A percentile compares a stretch with the other conserved stretches of the same genome.
phyloP scores from a whole-genome alignment of 352 stramenopile genomes.

The Phytophthora sojae region DNA sequence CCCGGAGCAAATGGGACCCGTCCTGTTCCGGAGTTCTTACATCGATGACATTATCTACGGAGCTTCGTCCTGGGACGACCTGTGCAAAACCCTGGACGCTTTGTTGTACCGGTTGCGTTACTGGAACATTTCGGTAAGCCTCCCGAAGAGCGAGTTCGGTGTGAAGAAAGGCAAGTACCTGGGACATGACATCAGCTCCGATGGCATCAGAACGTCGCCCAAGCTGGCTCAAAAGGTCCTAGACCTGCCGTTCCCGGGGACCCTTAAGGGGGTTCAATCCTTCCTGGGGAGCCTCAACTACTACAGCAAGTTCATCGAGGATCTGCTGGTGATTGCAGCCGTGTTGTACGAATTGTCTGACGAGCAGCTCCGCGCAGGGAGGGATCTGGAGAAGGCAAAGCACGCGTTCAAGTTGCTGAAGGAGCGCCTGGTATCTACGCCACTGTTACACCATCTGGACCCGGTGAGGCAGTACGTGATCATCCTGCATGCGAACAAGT shows the following conservation, averaged over 20 bases:
- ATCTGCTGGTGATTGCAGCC: slow-evolving; percentile 10
- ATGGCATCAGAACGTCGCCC: slow-evolving; percentile 13
- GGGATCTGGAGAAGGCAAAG: slow-evolving; percentile 26
- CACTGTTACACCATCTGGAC: slow-evolving; percentile 21
- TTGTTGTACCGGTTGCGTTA: slow-evolving; percentile 24
- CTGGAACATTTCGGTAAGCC: slow-evolving; percentile 28
- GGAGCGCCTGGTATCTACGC: slow-evolving; percentile 20
- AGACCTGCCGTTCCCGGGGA: slow-evolving; percentile 12
- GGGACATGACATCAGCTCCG: slow-evolving; percentile 12
- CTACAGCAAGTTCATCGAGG: slow-evolving; percentile 38
- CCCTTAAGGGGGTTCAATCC: slow-evolving; percentile 7
- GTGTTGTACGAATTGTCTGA: slow-evolving; percentile 6
- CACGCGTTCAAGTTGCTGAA: slow-evolving; percentile 38
- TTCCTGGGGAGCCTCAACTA: slow-evolving; percentile 23
- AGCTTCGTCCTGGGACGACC: slow-evolving; percentile 13
- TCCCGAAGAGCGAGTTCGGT: slow-evolving; percentile 33
- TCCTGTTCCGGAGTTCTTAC: slow-evolving; percentile 20
- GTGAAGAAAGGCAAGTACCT: slow-evolving; percentile 19
- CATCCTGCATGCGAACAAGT: slow-evolving; percentile 30
- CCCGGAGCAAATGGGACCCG: slow-evolving; percentile 20
- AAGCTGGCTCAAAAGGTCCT: slow-evolving; percentile 11
- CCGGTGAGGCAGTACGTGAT: slow-evolving; percentile 23
- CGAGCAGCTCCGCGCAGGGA: slow-evolving; percentile 18
- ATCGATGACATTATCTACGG: too few species aligned
- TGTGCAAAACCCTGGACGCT: slow-evolving; percentile 8